Percentiles rank a stretch among this genome's conserved stretches.
phyloP scores from a whole-genome alignment of 2,329 filamentous ascomycete genomes.

The Botryotinia convoluta region DNA sequence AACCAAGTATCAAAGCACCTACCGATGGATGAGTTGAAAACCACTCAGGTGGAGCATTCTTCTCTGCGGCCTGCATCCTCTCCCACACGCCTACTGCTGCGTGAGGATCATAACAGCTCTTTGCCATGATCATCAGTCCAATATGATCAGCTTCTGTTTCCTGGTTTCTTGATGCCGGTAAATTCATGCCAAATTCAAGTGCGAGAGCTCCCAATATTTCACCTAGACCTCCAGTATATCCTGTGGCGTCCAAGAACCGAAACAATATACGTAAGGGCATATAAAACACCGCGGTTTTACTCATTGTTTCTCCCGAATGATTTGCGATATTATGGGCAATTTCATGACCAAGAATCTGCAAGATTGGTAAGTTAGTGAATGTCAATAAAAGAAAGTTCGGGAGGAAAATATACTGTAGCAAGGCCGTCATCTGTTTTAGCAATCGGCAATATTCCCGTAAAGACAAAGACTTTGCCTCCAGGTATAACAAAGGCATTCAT shows the following conservation, averaged over 20 bases:
- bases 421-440: slow-evolving; percentile 66
- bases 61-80: slow-evolving; percentile 57
- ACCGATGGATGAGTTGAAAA: slow-evolving; percentile 74
- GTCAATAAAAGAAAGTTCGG: background rate
- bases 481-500: slow-evolving; percentile 77
- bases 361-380: slow-evolving; percentile 45
- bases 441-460: slow-evolving; percentile 67
- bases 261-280: slow-evolving; percentile 41
- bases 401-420: slow-evolving; percentile 47
- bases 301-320: slow-evolving; percentile 63
- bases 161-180: slow-evolving; percentile 68
- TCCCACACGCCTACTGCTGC: slow-evolving; percentile 66
- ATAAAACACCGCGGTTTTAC: slow-evolving; percentile 40
- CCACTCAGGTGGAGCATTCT: slow-evolving; percentile 63
- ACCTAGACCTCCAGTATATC: slow-evolving; percentile 31
- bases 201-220: slow-evolving; percentile 29
- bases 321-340: slow-evolving; percentile 73
- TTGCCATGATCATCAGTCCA: slow-evolving; percentile 78
- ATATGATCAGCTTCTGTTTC: slow-evolving; percentile 80
- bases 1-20: slow-evolving; percentile 36
- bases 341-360: slow-evolving; percentile 76
- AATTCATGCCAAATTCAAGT: slow-evolving; percentile 61
- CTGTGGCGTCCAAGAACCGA: slow-evolving; percentile 36
- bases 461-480: slow-evolving; percentile 77
- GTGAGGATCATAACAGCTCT: slow-evolving; percentile 71